These are phyloP conservation scores for Puccinia horiana DNA, from an alignment of 1,284 basidiomycete genomes.

Conservation along the genomic window DNA sequence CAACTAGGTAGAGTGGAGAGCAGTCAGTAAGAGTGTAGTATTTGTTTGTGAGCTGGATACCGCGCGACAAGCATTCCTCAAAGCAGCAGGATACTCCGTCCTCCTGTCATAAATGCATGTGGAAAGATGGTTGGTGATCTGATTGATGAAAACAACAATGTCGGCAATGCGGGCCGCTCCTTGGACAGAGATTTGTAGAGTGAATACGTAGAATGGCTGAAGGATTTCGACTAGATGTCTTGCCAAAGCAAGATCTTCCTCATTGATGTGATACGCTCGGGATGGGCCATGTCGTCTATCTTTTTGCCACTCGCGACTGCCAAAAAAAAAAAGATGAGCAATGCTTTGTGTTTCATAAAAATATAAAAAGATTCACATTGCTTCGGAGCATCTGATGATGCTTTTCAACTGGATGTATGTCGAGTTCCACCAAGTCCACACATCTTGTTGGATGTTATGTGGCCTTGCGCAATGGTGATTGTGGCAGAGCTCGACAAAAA, in stretches of 20 bases:
- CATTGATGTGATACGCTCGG: neutral
- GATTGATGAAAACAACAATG: conserved; percentile 6
- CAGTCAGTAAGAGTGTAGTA: conserved; percentile 10
- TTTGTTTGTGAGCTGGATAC: neutral
- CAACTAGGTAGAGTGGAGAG: conserved; percentile 2
- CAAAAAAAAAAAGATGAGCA: neutral
- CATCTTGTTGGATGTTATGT: neutral
- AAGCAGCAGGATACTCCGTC: neutral
- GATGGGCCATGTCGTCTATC: neutral
- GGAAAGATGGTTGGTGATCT: too few relatives aligned
- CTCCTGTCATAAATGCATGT: neutral
- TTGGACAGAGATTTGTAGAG: neutral
- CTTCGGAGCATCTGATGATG: neutral
- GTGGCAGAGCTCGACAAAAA: neutral
- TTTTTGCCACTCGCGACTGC: neutral
- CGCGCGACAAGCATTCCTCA: neutral
- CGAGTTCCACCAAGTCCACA: neutral
- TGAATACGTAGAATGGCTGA: too few relatives aligned
- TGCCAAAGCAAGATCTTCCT: neutral
- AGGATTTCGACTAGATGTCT: neutral
- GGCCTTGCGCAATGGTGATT: neutral
- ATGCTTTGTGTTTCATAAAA: neutral
- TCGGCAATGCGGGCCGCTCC: neutral
- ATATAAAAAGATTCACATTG: neutral
- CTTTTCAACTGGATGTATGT: neutral